A percentile compares a stretch with the other conserved stretches of the same genome.
phyloP scores from a whole-genome alignment of 257 asterid genomes.

The Datura wrightii region DNA sequence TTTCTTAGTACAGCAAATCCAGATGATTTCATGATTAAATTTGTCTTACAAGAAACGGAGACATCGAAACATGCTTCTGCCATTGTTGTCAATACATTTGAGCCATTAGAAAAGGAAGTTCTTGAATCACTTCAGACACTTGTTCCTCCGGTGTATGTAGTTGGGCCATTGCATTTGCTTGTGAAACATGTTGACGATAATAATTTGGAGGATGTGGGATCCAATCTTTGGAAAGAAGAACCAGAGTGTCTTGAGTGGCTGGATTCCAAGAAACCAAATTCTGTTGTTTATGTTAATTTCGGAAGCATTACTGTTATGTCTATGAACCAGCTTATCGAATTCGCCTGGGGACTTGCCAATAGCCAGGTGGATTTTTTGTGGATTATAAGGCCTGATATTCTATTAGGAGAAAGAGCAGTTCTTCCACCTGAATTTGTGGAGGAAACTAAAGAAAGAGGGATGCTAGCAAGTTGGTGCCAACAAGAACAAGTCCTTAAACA shows the following conservation, averaged over 20 bases:
- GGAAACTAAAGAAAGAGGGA: constrained; percentile 33
- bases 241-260: constrained; percentile 34
- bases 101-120: constrained; percentile 25
- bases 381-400: constrained; percentile 34
- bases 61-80: background rate
- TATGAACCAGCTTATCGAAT: constrained; percentile 27
- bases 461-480: constrained; percentile 36
- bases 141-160: constrained; percentile 3
- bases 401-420: constrained; percentile 24
- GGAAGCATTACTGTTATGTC: constrained; percentile 39
- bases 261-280: constrained; percentile 26
- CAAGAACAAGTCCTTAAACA: constrained; percentile 35
- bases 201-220: constrained; percentile 1
- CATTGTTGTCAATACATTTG: constrained; percentile 18
- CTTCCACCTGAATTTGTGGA: constrained; percentile 29
- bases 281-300: constrained; percentile 38
- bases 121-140: constrained; percentile 23
- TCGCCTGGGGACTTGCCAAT: constrained; percentile 38
- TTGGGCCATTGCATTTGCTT: constrained; percentile 31
- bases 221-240: constrained; percentile 37
- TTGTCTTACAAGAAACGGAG: background rate
- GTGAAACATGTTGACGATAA: background rate
- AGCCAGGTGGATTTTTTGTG: constrained; percentile 34
- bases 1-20: constrained; percentile 16
- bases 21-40: constrained; percentile 16